Evolutionary conservation across 805 yeast species (phyloP).

Genomic region (Spathaspora hagerdaliae): DNA sequence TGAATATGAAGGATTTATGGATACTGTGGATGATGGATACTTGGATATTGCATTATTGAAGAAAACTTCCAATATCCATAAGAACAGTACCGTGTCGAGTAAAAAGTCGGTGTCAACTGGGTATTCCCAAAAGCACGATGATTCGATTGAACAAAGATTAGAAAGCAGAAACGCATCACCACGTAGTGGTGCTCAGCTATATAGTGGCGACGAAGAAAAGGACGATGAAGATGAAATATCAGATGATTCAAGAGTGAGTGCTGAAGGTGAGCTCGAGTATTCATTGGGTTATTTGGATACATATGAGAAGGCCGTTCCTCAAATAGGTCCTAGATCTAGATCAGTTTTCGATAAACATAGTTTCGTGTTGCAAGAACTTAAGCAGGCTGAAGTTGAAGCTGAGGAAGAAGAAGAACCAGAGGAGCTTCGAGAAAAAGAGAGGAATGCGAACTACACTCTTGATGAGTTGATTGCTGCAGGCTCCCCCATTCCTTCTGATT

Average conservation of each 20-base stretch:
- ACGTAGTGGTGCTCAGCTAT: background rate
- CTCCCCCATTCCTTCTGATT: slow-evolving; percentile 53
- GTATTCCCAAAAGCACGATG: background rate
- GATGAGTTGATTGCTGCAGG: slow-evolving; percentile 55
- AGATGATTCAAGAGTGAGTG: slow-evolving; percentile 17
- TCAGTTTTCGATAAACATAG: slow-evolving; percentile 33
- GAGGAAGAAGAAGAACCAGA: slow-evolving; percentile 8
- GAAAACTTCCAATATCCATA: slow-evolving; percentile 35
- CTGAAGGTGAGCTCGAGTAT: slow-evolving; percentile 25
- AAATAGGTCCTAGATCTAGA: slow-evolving; percentile 28
- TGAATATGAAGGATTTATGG: slow-evolving; percentile 52
- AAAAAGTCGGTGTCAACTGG: slow-evolving; percentile 1
- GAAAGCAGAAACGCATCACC: background rate
- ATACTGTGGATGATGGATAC: slow-evolving; percentile 63
- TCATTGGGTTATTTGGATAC: slow-evolving; percentile 29
- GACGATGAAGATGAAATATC: slow-evolving; percentile 6
- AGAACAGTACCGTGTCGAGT: slow-evolving; percentile 12
- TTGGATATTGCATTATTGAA: slow-evolving; percentile 52
- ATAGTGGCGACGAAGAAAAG: background rate
- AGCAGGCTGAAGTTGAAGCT: slow-evolving; percentile 9
- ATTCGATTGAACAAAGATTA: background rate
- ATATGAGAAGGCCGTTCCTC: slow-evolving; percentile 10
- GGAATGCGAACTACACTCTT: slow-evolving; percentile 36
- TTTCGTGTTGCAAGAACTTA: slow-evolving; percentile 7
- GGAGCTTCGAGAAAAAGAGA: slow-evolving; percentile 15